These are phyloP conservation scores for Sugiyamaella lignohabitans DNA, from an alignment of 805 yeast species.

Conservation along the genomic window DNA sequence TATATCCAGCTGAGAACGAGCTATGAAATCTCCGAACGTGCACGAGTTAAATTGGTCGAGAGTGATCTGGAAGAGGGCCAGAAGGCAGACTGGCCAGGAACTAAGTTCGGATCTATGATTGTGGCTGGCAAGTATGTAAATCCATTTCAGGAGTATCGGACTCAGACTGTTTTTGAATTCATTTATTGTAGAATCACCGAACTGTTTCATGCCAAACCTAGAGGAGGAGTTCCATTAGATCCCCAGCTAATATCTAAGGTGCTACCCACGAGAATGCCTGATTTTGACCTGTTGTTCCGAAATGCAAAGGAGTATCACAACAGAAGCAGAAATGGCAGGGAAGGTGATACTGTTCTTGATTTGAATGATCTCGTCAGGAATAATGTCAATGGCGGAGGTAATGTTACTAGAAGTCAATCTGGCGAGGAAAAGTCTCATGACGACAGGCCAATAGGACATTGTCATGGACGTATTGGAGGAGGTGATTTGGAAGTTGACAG, in stretches of 20 bases:
- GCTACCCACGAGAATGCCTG: constrained; percentile 59
- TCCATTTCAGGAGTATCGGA: constrained; percentile 85
- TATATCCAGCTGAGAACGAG: constrained; percentile 53
- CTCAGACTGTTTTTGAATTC: constrained; percentile 85
- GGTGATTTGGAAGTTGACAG: neutral
- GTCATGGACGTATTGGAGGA: neutral
- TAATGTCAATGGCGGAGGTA: neutral
- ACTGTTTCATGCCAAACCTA: constrained; percentile 50
- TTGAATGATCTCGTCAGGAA: neutral
- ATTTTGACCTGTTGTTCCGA: constrained; percentile 39
- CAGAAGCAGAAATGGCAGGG: neutral
- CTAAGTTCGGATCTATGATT: constrained; percentile 41
- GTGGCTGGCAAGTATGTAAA: constrained; percentile 78
- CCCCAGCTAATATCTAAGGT: constrained; percentile 43
- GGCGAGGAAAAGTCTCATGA: neutral
- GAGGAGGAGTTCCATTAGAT: constrained; percentile 54
- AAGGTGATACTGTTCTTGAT: neutral
- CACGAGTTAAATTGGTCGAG: constrained; percentile 25
- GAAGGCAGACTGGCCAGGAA: constrained; percentile 19
- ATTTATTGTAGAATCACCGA: constrained; percentile 66
- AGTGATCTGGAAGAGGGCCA: constrained; percentile 18
- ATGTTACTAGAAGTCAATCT: neutral
- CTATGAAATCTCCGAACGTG: constrained; percentile 45
- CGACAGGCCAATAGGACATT: too few species aligned
- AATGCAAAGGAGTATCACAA: constrained; percentile 12